phyloP scores from a whole-genome alignment of 2,329 filamentous ascomycete species.

The Aureobasidium sp. region DNA sequence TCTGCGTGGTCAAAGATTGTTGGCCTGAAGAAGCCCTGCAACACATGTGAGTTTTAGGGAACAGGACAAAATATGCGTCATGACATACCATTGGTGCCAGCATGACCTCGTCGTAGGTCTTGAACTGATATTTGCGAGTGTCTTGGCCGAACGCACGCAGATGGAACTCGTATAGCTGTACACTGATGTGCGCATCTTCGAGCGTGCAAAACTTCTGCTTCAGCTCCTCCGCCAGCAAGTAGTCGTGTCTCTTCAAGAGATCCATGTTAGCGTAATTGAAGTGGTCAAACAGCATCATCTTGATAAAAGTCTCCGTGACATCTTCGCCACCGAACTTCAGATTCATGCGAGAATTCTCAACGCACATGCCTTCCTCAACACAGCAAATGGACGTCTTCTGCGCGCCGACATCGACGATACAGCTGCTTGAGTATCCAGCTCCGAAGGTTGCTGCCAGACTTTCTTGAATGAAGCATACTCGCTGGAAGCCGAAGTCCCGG shows the following conservation, averaged over 20 bases:
- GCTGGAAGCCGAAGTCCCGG: conserved; percentile 80
- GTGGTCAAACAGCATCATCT: conserved; percentile 95
- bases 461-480: conserved; percentile 92
- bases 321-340: conserved; percentile 90
- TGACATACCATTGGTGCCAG: conserved; percentile 70
- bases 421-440: conserved; percentile 87
- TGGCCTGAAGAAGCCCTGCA: conserved; percentile 76
- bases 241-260: conserved; percentile 81
- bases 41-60: background rate
- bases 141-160: conserved; percentile 80
- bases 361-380: conserved; percentile 89
- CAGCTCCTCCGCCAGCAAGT: conserved; percentile 85
- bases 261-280: conserved; percentile 97
- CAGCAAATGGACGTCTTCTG: conserved; percentile 97
- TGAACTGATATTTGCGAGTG: conserved; percentile 89
- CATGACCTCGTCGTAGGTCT: conserved; percentile 93
- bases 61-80: background rate
- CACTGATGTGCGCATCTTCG: conserved; percentile 81
- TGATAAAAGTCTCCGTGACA: conserved; percentile 88
- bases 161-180: conserved; percentile 84
- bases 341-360: conserved; percentile 92
- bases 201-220: conserved; percentile 92
- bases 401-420: conserved; percentile 91
- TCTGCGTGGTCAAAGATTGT: conserved; percentile 73
- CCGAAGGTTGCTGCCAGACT: conserved; percentile 92